These are phyloP conservation scores for Leccinum longicurvipes DNA, from an alignment of 768 basidiomycete species.

Conservation along the genomic window DNA sequence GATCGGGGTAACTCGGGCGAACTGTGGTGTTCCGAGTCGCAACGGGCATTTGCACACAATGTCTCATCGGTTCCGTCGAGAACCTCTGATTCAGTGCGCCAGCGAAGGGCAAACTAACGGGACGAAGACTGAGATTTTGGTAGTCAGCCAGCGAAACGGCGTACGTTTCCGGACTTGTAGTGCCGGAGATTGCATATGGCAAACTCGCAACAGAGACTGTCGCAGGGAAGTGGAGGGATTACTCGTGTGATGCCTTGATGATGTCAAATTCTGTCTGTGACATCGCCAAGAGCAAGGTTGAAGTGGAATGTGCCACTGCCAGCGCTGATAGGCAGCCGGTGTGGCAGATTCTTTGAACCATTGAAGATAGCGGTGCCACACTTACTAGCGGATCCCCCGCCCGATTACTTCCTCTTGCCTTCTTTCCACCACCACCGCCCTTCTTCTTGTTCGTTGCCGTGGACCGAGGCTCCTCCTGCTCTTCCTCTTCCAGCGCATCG, in stretches of 20 bases:
- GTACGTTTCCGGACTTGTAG: constrained; percentile 86
- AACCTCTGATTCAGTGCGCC: constrained; percentile 92
- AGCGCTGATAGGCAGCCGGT: too few species aligned
- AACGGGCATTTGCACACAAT: constrained; percentile 88
- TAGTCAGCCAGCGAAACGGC: constrained; percentile 21
- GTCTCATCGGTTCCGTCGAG: constrained; percentile 80
- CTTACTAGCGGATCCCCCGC: neutral
- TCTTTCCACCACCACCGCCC: neutral
- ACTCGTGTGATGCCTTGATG: constrained; percentile 71
- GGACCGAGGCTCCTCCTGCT: neutral
- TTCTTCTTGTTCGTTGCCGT: neutral
- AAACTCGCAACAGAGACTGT: constrained; percentile 85
- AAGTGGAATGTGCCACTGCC: too few species aligned
- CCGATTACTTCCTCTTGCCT: constrained; percentile 8
- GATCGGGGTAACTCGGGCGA: constrained; percentile 29
- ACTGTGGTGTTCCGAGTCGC: constrained; percentile 63
- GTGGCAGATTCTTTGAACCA: too few species aligned
- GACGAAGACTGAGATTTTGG: neutral
- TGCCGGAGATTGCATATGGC: constrained; percentile 93
- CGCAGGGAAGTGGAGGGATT: constrained; percentile 41
- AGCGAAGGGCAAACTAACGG: constrained; percentile 79
- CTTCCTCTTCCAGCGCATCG: constrained; percentile 2
- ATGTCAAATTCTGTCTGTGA: constrained; percentile 65
- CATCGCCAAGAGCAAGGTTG: too few species aligned
- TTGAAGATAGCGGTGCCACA: too few species aligned